A percentile compares a stretch with the other conserved stretches of the same genome.
These are phyloP conservation scores for Platanthera zijinensis DNA, from an alignment of 106 monocot species.

Conservation along the genomic window DNA sequence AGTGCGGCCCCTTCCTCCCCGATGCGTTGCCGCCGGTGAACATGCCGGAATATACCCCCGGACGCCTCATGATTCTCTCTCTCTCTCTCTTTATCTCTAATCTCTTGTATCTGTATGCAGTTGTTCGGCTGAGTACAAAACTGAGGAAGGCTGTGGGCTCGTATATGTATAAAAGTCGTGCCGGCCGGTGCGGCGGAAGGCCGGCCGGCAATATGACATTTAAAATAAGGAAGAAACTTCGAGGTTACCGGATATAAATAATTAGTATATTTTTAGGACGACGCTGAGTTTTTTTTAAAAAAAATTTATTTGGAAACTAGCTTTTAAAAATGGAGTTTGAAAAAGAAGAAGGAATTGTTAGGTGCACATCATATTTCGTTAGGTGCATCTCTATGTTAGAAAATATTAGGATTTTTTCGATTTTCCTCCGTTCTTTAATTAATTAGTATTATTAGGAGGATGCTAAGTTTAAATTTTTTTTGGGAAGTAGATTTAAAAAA, in stretches of 20 bases:
- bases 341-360: too few species aligned
- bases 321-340: too few species aligned
- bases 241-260: not conserved
- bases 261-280: too few species aligned
- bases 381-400: too few species aligned
- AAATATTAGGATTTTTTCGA: too few species aligned
- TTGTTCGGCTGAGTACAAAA: not conserved
- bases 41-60: conserved; percentile 19
- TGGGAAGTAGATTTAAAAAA: too few species aligned
- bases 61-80: conserved; percentile 13
- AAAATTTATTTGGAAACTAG: too few species aligned
- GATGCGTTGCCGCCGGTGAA: conserved; percentile 12
- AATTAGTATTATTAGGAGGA: too few species aligned
- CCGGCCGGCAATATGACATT: not conserved
- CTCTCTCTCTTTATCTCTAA: not conserved
- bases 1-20: conserved; percentile 18
- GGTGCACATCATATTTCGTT: too few species aligned
- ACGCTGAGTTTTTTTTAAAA: too few species aligned
- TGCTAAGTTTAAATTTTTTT: too few species aligned
- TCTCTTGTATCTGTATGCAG: not conserved
- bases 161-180: not conserved
- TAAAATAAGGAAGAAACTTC: not conserved
- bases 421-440: too few species aligned
- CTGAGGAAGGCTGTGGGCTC: not conserved
- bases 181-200: conserved; percentile 1